Evolutionary conservation across 2,329 filamentous ascomycete species (phyloP), one percentile per base, ranked within the genome.

Genomic region (Diaporthe nobilis): DNA sequence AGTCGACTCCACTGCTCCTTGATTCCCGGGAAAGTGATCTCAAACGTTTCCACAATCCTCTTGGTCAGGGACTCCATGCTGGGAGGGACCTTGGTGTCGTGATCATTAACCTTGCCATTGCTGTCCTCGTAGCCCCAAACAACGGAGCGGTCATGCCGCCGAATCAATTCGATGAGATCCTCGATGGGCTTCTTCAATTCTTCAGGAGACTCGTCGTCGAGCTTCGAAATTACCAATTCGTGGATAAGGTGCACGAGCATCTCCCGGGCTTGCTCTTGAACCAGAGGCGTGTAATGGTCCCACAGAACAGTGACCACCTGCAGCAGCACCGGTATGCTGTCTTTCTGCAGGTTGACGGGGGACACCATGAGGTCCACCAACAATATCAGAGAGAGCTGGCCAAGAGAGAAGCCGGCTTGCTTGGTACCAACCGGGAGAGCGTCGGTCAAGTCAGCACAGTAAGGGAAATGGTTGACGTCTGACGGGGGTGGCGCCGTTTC

Each of bases 231-330:
- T 51, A 99, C 95, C 9, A 98, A 88, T 83, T 98, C 97, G 80
- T 99, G 97, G 63, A 99, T 97, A 25, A 99, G 89, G 86, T 99
- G 97, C 2, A 99, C 96, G 22, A 99, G 90, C 96, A 99, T 98
- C 84, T 99, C 97, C 67, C 96, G 92, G 42, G 97, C 96, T 83
- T 99, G 96, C 79, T 98, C 97, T 83, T 98, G 96, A 1, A 99
- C 97, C 15, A 98, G 90, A 4, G 95, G 92, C 1, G 95, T 98
- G 81, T 99, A 98, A 81, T 98, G 96, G 82, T 99, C 97, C 97
- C 97, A 99, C 2, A 98, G 90, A 4, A 98, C 95, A 17, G 96
- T 93, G 7, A 98, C 93, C 12, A 98, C 94, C 83, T 99, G 97
- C 20, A 99, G 87, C 28, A 99, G 87, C 37, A 98, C 90, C 1